Evolutionary conservation across 371 early-diverging fungal species (phyloP), one percentile per base, ranked within the genome.

Genomic region (Globomyces sp.): DNA sequence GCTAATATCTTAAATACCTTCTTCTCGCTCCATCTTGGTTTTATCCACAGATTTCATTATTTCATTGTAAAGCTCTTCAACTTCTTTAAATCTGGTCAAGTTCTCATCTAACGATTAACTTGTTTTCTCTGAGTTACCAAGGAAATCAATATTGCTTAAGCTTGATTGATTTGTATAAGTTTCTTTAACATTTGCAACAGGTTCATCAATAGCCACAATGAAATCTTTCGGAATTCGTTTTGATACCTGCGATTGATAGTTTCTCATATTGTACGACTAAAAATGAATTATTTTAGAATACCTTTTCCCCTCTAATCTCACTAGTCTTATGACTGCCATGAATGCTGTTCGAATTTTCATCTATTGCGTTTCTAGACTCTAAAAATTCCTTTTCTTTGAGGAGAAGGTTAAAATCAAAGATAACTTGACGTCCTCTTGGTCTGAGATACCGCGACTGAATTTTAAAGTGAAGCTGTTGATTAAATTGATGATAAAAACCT

Each of bases 21-120:
- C 77, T 10, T 71, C 67, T 2, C 71, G 67, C 8, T 81, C 77
- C 9, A 77, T 58, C 61, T 78, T 74, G 40, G 64, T 68, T 13
- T 72, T 70, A n/a, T 55, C 55, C 9, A 77, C 51, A 2, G 77
- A 73, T 48, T 74, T 77, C 77, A 79, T 82, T 58, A 82, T 79
- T 68, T 79, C 82, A 13, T 72, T 74, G 63, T 82, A 82, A 2
- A 82, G 70, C 64, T 82, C 82, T 65, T 79, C 80, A 13, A 82
- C 77, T 58, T 82, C 80, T 55, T 82, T 82, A 71, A 66, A 78
- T 46, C 77, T 65, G 9, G 72, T 65, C 0, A 82, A 69, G 48
- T 77, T 76, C 47, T 76, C 80, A 60, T 82, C 82, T 77, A 44
- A 1, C 42, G 11, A 5, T 40, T 10, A 8, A 5, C 4, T 36